Conservation (phyloP, 805 yeast species). For the Starmerella kuoi region DNA sequence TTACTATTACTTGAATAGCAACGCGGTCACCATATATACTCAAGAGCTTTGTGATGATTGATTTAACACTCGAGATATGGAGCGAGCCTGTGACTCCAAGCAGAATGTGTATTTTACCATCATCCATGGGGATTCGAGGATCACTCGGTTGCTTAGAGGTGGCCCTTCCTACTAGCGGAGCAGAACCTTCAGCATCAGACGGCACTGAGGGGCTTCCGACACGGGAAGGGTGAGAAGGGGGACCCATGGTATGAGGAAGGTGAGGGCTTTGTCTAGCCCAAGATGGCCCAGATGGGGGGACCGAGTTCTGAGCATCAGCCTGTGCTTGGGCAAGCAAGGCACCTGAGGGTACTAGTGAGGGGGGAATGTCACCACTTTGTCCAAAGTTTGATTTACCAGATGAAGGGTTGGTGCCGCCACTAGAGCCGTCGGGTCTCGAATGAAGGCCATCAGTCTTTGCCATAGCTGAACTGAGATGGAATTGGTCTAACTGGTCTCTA, state of each 20-base stretch:
- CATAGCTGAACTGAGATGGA: not conserved
- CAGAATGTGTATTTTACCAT: conserved; percentile 74
- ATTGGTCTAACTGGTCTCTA: not conserved
- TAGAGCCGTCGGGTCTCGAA: not conserved
- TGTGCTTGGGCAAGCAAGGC: conserved; percentile 10
- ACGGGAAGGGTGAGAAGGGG: conserved; percentile 2
- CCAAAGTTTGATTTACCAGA: not conserved
- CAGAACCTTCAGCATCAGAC: not conserved
- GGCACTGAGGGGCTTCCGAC: conserved; percentile 2
- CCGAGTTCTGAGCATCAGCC: conserved; percentile 6
- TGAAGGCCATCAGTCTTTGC: not conserved
- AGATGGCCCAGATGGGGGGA: not conserved
- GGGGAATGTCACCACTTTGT: not conserved
- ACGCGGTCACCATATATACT: conserved; percentile 69
- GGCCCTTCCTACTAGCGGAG: conserved; percentile 14
- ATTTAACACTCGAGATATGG: conserved; percentile 67
- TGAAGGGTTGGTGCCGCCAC: not conserved
- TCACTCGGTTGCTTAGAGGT: conserved; percentile 33
- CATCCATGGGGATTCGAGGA: conserved; percentile 62
- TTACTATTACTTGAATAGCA: conserved; percentile 74
- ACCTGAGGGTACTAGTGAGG: not conserved
- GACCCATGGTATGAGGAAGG: not conserved
- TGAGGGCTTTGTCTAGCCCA: conserved; percentile 1
- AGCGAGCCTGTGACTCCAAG: conserved; percentile 84
- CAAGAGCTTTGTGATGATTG: conserved; percentile 67